These are phyloP conservation scores for Scedosporium aurantiacum DNA, from an alignment of 2,329 filamentous ascomycete genomes.

Conservation along the genomic window DNA sequence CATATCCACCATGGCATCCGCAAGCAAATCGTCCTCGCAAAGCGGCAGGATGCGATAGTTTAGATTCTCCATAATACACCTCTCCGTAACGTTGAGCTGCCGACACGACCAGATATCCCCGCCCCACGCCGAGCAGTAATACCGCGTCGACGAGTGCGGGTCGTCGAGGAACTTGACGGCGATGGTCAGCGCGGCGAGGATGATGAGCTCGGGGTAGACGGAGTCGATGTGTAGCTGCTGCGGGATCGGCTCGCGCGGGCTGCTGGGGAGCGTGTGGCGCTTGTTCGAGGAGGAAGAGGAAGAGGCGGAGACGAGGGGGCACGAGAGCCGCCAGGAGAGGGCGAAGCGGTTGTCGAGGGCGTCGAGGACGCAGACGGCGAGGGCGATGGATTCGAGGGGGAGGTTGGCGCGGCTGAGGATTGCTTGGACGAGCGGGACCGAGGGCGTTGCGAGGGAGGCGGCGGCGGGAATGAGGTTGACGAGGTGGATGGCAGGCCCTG, in stretches of 20 bases:
- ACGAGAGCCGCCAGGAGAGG: conserved; percentile 48
- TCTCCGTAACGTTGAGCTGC: conserved; percentile 54
- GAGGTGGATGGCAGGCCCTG: conserved; percentile 55
- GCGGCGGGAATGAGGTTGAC: conserved; percentile 55
- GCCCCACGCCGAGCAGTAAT: conserved; percentile 45
- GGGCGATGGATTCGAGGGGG: conserved; percentile 49
- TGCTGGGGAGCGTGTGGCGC: conserved; percentile 37
- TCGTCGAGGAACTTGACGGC: conserved; percentile 58
- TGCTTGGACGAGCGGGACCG: conserved; percentile 46
- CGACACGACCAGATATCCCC: conserved; percentile 44
- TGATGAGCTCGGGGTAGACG: conserved; percentile 50
- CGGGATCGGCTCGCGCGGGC: conserved; percentile 13
- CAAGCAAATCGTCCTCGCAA: conserved; percentile 43
- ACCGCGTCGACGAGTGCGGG: conserved; percentile 38
- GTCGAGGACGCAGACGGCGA: conserved; percentile 57
- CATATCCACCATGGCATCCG: conserved; percentile 53
- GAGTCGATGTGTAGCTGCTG: conserved; percentile 46
- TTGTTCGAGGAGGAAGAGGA: conserved; percentile 21
- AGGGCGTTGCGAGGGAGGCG: conserved; percentile 48
- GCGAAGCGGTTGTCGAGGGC: conserved; percentile 53
- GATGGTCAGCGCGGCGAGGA: conserved; percentile 51
- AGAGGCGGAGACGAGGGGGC: conserved; percentile 25
- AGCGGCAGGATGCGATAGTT: conserved; percentile 52
- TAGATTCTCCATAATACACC: conserved; percentile 53
- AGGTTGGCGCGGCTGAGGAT: conserved; percentile 48